Evolutionary conservation across 148 eudicot species (phyloP).

Genomic region (Heliamphora exappendiculata): DNA sequence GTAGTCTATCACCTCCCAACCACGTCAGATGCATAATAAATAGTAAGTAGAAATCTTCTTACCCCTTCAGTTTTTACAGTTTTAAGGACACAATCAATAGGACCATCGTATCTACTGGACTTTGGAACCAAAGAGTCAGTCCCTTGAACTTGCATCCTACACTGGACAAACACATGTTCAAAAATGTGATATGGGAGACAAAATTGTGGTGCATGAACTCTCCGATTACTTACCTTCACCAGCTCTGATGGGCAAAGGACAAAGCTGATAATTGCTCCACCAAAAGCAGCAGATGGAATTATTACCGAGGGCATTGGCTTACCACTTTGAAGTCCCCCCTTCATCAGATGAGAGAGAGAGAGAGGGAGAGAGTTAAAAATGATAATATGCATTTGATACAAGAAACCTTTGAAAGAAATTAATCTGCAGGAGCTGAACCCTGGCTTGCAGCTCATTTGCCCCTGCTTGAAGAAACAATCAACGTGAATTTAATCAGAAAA

Average conservation of each 20-base stretch:
- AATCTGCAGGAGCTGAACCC: slow-evolving; percentile 5
- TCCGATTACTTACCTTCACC: slow-evolving; percentile 51
- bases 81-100: slow-evolving; percentile 70
- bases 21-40: slow-evolving; percentile 6
- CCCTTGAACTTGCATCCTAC: slow-evolving; percentile 98
- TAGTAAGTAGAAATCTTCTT: slow-evolving; percentile 19
- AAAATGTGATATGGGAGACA: background rate
- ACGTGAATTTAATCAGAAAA: background rate
- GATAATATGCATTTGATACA: background rate
- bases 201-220: slow-evolving; percentile 1
- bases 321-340: slow-evolving; percentile 51
- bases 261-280: slow-evolving; percentile 77
- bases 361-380: background rate
- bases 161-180: slow-evolving; percentile 44
- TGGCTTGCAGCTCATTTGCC: background rate
- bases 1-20: slow-evolving; percentile 18
- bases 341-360: slow-evolving; percentile 5
- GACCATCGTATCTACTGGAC: slow-evolving; percentile 47
- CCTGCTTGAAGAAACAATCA: background rate
- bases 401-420: background rate
- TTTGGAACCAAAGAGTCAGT: slow-evolving; percentile 63
- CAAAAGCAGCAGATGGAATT: slow-evolving; percentile 71
- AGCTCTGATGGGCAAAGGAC: slow-evolving; percentile 76
- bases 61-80: slow-evolving; percentile 81
- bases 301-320: slow-evolving; percentile 60